Conservation (phyloP, 768 basidiomycete genomes). For the Daedaleopsis sinensis region DNA sequence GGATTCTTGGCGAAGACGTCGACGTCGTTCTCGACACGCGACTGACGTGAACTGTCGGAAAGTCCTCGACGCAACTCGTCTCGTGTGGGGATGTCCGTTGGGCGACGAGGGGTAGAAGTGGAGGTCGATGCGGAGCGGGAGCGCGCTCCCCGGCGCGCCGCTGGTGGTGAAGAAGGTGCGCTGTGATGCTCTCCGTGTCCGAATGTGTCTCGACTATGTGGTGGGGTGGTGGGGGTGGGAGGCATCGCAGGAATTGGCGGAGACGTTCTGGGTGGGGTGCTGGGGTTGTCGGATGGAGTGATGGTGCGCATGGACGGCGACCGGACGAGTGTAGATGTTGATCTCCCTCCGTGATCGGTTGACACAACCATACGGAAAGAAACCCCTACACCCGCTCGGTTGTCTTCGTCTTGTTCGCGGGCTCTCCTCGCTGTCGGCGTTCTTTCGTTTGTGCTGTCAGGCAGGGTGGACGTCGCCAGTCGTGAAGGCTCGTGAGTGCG, state of each 20-base stretch:
- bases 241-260: background rate
- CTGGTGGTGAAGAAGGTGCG: background rate
- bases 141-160: too few relatives aligned
- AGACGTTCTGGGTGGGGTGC: background rate
- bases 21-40: too few relatives aligned
- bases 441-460: background rate
- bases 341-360: too few relatives aligned
- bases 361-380: too few relatives aligned
- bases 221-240: background rate
- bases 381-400: background rate
- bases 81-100: background rate
- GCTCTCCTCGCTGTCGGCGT: background rate
- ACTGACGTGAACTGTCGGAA: background rate
- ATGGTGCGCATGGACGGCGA: too few relatives aligned
- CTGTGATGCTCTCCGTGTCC: background rate
- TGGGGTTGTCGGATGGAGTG: background rate
- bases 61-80: background rate
- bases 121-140: background rate
- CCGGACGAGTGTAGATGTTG: too few relatives aligned
- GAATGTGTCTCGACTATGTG: background rate
- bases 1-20: too few relatives aligned
- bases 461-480: background rate
- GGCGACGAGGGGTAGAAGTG: background rate
- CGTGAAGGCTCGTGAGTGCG: background rate
- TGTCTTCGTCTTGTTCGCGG: background rate